These are phyloP conservation scores for Coemansia sp. DNA, from an alignment of 192 early-diverging fungal genomes.

Conservation along the genomic window DNA sequence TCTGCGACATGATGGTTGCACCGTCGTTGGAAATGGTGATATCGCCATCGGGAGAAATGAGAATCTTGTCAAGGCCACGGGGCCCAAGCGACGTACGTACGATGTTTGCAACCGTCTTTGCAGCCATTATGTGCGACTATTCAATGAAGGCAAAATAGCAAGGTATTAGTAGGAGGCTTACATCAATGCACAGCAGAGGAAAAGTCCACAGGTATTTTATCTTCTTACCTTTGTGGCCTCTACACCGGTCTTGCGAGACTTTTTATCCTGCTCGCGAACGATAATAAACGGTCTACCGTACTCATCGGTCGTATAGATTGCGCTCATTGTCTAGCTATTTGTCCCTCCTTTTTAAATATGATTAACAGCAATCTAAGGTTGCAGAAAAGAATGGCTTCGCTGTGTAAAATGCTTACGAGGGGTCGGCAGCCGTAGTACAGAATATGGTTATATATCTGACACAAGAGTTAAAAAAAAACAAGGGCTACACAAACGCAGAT, in stretches of 20 bases:
- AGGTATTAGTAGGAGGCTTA: background rate
- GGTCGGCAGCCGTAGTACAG: background rate
- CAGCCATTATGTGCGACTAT: constrained; percentile 97
- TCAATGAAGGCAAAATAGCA: background rate
- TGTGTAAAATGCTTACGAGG: background rate
- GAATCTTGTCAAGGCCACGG: constrained; percentile 98
- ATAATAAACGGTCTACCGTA: constrained; percentile 97
- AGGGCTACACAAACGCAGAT: background rate
- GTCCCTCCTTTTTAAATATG: background rate
- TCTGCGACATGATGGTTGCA: constrained; percentile 95
- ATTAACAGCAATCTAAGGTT: background rate
- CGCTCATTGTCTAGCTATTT: constrained; percentile 51
- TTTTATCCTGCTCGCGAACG: constrained; percentile 94
- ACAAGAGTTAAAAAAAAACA: background rate
- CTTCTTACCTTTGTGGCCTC: constrained; percentile 90
- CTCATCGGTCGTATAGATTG: constrained; percentile 94
- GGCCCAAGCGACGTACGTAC: constrained; percentile 98
- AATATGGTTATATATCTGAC: background rate
- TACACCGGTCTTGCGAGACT: constrained; percentile 85
- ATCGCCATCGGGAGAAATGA: constrained; percentile 99
- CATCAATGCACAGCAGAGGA: background rate
- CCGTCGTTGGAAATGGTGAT: constrained; percentile 99
- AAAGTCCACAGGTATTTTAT: background rate
- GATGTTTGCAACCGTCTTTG: constrained; percentile 95
- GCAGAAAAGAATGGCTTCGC: background rate